Conservation (phyloP, 129 eudicot species). For the Cynara cardunculus region DNA sequence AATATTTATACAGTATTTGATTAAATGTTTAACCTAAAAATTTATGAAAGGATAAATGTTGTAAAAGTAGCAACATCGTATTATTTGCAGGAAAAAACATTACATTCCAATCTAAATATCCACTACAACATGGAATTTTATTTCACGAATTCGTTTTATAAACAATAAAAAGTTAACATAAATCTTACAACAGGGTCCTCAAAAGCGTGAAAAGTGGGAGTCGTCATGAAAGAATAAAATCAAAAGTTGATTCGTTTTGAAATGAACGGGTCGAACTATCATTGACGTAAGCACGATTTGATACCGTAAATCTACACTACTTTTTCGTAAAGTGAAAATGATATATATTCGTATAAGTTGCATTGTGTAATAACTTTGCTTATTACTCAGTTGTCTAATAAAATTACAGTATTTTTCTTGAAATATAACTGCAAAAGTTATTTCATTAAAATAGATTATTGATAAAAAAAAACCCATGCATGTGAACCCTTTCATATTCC, state of each 20-base stretch:
- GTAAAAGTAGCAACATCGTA: conserved; percentile 26
- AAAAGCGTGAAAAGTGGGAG: conserved; percentile 8
- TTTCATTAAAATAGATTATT: not conserved
- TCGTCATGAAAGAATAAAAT: conserved; percentile 25
- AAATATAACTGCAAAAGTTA: not conserved
- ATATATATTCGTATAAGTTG: conserved; percentile 7
- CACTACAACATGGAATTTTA: not conserved
- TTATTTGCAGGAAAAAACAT: conserved; percentile 5
- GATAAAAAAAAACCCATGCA: too few species aligned
- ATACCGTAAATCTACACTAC: conserved; percentile 10
- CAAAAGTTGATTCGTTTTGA: conserved; percentile 21
- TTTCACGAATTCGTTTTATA: not conserved
- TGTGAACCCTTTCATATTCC: not conserved
- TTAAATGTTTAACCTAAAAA: not conserved
- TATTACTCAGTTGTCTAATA: not conserved
- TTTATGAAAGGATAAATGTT: conserved; percentile 7
- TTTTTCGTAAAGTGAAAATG: conserved; percentile 15
- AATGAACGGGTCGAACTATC: conserved; percentile 19
- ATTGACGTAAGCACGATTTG: conserved; percentile 18
- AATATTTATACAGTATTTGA: not conserved
- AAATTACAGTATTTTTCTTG: not conserved
- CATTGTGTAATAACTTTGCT: not conserved
- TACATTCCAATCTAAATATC: not conserved
- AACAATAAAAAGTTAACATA: not conserved
- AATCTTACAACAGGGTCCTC: conserved; percentile 6